A percentile compares a stretch with the other conserved stretches of the same genome.
These are phyloP conservation scores for Allium fistulosum DNA, from an alignment of 106 monocot genomes.

Conservation along the genomic window DNA sequence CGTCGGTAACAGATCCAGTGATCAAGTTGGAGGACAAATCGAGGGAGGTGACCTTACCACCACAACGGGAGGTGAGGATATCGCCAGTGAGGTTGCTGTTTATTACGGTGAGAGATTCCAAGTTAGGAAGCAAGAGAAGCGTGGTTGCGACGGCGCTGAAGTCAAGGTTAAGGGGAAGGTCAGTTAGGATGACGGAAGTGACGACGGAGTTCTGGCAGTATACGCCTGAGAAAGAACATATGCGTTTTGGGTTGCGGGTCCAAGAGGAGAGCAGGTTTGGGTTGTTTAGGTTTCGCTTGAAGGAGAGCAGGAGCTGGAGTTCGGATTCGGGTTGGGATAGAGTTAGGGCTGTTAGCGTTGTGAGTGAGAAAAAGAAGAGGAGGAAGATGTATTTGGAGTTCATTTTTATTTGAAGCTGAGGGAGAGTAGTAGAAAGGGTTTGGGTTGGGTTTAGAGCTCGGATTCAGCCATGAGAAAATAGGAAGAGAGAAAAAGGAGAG, in stretches of 20 bases:
- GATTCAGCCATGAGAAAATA: no score
- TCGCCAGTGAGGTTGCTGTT: conserved; percentile 40
- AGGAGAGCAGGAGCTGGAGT: neutral
- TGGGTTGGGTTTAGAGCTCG: no score
- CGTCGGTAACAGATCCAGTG: conserved; percentile 4
- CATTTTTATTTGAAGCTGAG: no score
- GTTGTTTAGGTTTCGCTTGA: neutral
- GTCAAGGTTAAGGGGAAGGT: conserved; percentile 30
- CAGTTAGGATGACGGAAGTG: conserved; percentile 27
- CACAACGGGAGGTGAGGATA: conserved; percentile 21
- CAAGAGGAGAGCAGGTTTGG: neutral
- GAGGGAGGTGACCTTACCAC: conserved; percentile 23
- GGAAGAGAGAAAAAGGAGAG: no score
- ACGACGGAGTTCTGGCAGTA: conserved; percentile 29
- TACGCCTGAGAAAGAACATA: conserved; percentile 57
- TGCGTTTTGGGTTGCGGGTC: neutral
- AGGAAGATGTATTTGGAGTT: no score
- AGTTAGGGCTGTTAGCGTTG: no score
- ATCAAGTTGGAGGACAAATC: conserved; percentile 37
- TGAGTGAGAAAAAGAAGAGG: no score
- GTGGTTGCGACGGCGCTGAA: conserved; percentile 37
- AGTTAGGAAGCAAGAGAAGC: conserved; percentile 27
- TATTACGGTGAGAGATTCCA: conserved; percentile 35
- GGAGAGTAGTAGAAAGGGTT: no score
- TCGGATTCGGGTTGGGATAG: neutral